These are phyloP conservation scores for Microsporum canis DNA, from an alignment of 2,329 filamentous ascomycete species.

Conservation along the genomic window DNA sequence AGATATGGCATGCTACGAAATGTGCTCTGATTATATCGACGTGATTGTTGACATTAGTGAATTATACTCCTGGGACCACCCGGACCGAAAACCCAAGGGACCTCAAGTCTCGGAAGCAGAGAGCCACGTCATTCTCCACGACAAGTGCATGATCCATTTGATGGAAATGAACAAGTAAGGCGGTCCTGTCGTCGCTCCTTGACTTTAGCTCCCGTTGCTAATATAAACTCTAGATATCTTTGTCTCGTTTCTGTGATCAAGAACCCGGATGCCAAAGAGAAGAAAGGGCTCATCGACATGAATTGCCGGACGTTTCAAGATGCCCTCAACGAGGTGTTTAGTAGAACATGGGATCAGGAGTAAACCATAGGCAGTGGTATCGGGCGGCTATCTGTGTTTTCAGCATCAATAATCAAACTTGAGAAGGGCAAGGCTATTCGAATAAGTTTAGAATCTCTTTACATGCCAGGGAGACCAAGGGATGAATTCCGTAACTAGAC, in stretches of 20 bases:
- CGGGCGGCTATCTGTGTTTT: background rate
- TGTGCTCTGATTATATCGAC: slow-evolving; percentile 97
- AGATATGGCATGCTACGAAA: slow-evolving; percentile 93
- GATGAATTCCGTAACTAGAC: too few relatives aligned
- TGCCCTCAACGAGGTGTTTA: slow-evolving; percentile 51
- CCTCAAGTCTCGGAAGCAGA: slow-evolving; percentile 46
- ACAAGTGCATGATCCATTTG: slow-evolving; percentile 52
- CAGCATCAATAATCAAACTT: background rate
- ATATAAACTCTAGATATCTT: slow-evolving; percentile 41
- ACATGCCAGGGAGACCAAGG: background rate
- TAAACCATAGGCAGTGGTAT: background rate
- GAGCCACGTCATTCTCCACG: slow-evolving; percentile 51
- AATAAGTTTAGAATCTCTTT: background rate
- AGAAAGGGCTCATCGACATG: slow-evolving; percentile 55
- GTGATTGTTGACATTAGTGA: slow-evolving; percentile 96
- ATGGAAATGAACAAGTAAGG: slow-evolving; percentile 56
- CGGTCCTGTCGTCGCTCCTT: background rate
- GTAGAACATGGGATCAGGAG: slow-evolving; percentile 34
- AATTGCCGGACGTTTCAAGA: slow-evolving; percentile 54
- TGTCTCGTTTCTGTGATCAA: slow-evolving; percentile 55
- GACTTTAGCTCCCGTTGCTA: slow-evolving; percentile 3
- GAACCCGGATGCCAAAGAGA: slow-evolving; percentile 52
- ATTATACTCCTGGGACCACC: slow-evolving; percentile 68
- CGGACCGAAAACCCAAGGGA: slow-evolving; percentile 30
- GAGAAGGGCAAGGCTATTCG: background rate